Percentiles rank a stretch among this genome's conserved stretches.
Conservation (phyloP, 768 basidiomycete species). For the Pleurotus salmoneostramineus region DNA sequence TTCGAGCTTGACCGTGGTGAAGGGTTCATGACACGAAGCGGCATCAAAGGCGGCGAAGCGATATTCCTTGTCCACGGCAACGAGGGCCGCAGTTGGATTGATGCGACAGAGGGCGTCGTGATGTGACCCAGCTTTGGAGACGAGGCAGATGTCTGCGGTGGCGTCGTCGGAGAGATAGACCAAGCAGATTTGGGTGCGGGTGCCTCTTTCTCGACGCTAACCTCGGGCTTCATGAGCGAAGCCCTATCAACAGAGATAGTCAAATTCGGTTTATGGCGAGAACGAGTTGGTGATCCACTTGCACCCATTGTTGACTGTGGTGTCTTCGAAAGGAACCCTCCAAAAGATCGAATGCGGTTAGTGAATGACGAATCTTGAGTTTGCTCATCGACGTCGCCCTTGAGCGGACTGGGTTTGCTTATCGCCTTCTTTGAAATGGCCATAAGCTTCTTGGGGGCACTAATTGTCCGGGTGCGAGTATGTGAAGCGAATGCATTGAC, state of each 20-base stretch:
- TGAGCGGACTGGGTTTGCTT: constrained; percentile 25
- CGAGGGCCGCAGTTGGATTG: constrained; percentile 13
- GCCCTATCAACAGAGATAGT: constrained; percentile 41
- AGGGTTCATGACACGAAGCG: constrained; percentile 15
- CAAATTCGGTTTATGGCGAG: constrained; percentile 26
- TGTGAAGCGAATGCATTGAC: constrained; percentile 18
- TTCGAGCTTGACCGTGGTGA: not conserved
- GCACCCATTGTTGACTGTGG: constrained; percentile 17
- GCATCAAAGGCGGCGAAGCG: constrained; percentile 24
- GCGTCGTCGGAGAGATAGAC: constrained; percentile 18
- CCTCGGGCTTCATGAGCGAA: constrained; percentile 18
- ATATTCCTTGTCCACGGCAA: constrained; percentile 25
- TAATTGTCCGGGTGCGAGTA: constrained; percentile 18
- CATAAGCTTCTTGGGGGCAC: constrained; percentile 36
- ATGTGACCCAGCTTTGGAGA: constrained; percentile 38
- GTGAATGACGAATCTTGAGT: constrained; percentile 1
- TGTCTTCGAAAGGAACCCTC: constrained; percentile 19
- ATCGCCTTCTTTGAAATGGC: constrained; percentile 39
- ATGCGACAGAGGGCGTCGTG: constrained; percentile 15
- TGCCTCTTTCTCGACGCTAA: constrained; percentile 15
- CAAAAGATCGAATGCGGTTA: constrained; percentile 19
- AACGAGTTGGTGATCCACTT: constrained; percentile 10
- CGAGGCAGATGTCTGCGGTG: constrained; percentile 14
- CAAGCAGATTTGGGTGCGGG: constrained; percentile 18
- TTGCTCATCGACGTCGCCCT: constrained; percentile 26